These are phyloP conservation scores for Bryopsis sp. DNA, from an alignment of 139 green algal genomes.

Conservation along the genomic window DNA sequence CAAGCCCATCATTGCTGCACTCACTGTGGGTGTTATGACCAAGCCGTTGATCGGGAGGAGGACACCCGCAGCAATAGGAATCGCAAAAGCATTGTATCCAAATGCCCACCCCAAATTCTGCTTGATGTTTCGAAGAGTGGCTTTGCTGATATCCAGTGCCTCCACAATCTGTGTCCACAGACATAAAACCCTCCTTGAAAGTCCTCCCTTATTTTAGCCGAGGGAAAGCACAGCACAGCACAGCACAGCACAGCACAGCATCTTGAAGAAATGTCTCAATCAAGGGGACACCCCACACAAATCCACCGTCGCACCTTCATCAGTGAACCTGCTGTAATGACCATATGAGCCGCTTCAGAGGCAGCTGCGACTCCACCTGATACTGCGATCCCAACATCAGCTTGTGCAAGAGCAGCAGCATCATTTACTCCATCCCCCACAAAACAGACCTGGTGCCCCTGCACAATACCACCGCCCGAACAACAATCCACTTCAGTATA, in stretches of 20 bases:
- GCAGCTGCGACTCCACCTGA: constrained; percentile 54
- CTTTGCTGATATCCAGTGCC: constrained; percentile 53
- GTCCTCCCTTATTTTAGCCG: not conserved
- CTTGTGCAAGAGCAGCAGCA: constrained; percentile 68
- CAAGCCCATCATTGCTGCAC: constrained; percentile 71
- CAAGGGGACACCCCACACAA: no score
- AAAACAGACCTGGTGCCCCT: constrained; percentile 58
- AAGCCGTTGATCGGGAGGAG: constrained; percentile 39
- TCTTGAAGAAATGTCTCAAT: no score
- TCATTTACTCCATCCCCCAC: constrained; percentile 89
- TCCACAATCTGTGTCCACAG: constrained; percentile 55
- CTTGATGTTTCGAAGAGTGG: constrained; percentile 74
- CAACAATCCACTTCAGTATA: no score
- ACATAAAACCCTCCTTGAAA: no score
- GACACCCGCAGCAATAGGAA: constrained; percentile 50
- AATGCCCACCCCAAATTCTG: constrained; percentile 88
- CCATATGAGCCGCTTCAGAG: constrained; percentile 32
- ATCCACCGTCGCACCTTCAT: no score
- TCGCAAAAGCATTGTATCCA: constrained; percentile 73
- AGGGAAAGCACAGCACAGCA: not conserved
- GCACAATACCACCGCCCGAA: no score
- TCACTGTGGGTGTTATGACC: constrained; percentile 41
- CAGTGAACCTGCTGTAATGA: no score
- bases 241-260: not conserved
- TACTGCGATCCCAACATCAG: constrained; percentile 85